These are phyloP conservation scores for Fusarium buxicola DNA, from an alignment of 2,329 filamentous ascomycete species.

Conservation along the genomic window DNA sequence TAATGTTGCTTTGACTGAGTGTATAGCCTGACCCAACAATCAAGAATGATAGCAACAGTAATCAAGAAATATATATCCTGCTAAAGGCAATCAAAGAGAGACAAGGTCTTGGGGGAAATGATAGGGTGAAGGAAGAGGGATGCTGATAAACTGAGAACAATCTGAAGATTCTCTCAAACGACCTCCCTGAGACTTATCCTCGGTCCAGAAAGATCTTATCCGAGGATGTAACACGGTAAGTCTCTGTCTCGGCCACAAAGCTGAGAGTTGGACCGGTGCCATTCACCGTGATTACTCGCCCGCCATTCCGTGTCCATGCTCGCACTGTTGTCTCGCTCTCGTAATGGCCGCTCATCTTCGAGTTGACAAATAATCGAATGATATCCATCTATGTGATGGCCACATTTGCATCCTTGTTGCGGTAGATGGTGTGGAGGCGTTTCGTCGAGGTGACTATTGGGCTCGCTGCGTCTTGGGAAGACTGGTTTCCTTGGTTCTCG, in stretches of 20 bases:
- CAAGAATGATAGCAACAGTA: neutral
- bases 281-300: no score
- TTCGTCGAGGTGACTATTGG: neutral
- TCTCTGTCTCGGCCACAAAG: no score
- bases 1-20: neutral
- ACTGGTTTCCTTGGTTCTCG: neutral
- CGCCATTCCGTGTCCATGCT: no score
- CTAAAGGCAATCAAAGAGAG: no score
- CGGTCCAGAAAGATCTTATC: conserved; percentile 11
- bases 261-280: no score
- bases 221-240: conserved; percentile 11
- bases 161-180: conserved; percentile 10
- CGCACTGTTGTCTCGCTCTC: no score
- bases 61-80: no score
- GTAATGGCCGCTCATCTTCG: no score
- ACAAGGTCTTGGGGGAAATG: no score
- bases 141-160: neutral
- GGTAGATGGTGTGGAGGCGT: conserved; percentile 15
- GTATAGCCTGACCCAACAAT: neutral
- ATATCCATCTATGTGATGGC: no score
- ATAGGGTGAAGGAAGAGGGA: neutral
- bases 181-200: conserved; percentile 4
- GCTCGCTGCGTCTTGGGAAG: neutral
- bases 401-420: conserved; percentile 7
- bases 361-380: no score